Percentiles rank a stretch among this genome's conserved stretches.
These are phyloP conservation scores for Hemisphaericaspora xylofermentans DNA, from an alignment of 1,139 yeast genomes.

Conservation along the genomic window DNA sequence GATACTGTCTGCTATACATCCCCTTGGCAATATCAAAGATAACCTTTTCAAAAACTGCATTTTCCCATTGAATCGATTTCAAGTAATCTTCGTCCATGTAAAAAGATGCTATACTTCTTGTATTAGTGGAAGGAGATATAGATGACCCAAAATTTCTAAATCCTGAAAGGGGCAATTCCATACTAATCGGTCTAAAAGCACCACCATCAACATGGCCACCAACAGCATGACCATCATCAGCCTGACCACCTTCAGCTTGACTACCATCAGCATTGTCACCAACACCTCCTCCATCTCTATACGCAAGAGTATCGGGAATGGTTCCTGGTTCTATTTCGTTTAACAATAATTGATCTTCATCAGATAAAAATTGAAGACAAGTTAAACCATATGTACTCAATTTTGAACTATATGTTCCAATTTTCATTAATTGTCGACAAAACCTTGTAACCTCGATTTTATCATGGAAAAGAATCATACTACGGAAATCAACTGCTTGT, in stretches of 20 bases:
- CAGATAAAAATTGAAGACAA: conserved; percentile 18
- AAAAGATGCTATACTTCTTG: no score
- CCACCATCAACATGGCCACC: no score
- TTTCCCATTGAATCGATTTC: conserved; percentile 27
- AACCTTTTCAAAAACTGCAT: no score
- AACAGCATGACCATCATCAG: no score
- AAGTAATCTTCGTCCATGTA: conserved; percentile 19
- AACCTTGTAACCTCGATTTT: conserved; percentile 16
- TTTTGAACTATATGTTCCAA: conserved; percentile 24
- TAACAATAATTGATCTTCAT: conserved; percentile 17
- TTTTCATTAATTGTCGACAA: conserved; percentile 18
- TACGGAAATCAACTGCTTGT: conserved; percentile 13
- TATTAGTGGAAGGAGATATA: no score
- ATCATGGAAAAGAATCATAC: conserved; percentile 19
- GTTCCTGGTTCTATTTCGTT: conserved; percentile 6
- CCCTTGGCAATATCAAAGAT: conserved; percentile 13
- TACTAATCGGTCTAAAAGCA: no score
- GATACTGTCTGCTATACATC: conserved; percentile 5
- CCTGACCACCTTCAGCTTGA: no score
- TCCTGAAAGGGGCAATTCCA: no score
- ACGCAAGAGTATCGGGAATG: not conserved
- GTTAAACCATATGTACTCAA: conserved; percentile 22
- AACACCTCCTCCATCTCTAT: no score
- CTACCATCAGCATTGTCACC: no score
- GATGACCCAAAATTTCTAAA: no score